A percentile compares a stretch with the other conserved stretches of the same genome.
Evolutionary conservation across 768 basidiomycete genomes (phyloP).

Genomic region (Cubamyces sp.): DNA sequence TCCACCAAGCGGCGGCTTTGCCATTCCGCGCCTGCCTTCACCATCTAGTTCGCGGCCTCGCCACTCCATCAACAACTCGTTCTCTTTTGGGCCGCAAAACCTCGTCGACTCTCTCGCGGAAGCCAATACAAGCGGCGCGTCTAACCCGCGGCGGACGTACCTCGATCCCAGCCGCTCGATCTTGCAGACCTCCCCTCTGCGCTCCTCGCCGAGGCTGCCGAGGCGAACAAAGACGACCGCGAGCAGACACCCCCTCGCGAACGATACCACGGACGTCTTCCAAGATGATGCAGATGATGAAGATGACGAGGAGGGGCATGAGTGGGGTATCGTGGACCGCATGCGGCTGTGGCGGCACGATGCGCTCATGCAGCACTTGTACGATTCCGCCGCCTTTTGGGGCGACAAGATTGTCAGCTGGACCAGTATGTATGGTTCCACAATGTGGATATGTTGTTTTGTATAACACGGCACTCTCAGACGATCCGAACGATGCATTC

Average conservation of each 20-base stretch:
- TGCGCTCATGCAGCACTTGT: constrained; percentile 97
- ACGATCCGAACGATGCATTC: constrained; percentile 96
- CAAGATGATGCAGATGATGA: constrained; percentile 62
- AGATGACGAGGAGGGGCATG: constrained; percentile 56
- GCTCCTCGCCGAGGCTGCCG: constrained; percentile 65
- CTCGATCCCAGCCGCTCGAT: constrained; percentile 84
- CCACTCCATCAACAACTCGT: constrained; percentile 75
- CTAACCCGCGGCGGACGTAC: constrained; percentile 56
- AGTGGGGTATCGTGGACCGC: constrained; percentile 81
- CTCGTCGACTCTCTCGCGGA: constrained; percentile 74
- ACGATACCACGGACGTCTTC: constrained; percentile 76
- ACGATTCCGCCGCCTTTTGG: constrained; percentile 98
- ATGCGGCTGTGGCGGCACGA: constrained; percentile 98
- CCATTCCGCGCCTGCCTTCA: constrained; percentile 34
- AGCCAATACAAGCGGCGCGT: constrained; percentile 62
- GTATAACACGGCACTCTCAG: constrained; percentile 42
- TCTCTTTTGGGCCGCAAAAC: constrained; percentile 82
- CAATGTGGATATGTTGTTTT: neutral
- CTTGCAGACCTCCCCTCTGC: constrained; percentile 70
- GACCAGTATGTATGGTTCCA: constrained; percentile 67
- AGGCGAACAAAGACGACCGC: constrained; percentile 55
- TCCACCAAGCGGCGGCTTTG: constrained; percentile 22
- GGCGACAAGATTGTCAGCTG: constrained; percentile 95
- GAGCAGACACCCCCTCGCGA: constrained; percentile 72
- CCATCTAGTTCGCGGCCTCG: constrained; percentile 54